These are phyloP conservation scores for Boechera divaricarpa DNA, from an alignment of 345 rosid species.

Conservation along the genomic window DNA sequence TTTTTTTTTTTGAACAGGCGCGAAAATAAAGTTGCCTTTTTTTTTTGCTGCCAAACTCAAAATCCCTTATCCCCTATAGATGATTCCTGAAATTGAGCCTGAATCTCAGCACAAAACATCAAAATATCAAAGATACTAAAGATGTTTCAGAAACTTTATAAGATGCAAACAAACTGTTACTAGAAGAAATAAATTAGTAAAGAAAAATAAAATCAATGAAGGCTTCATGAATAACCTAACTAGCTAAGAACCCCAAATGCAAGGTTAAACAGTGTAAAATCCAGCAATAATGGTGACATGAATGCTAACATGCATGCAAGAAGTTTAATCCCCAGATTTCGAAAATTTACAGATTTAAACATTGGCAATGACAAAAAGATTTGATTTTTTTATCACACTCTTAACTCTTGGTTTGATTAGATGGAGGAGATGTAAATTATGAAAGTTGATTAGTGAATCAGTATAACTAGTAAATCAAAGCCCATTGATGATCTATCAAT, in stretches of 20 bases:
- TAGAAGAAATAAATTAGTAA: not conserved
- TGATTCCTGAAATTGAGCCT: slow-evolving; percentile 47
- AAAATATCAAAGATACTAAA: slow-evolving; percentile 3
- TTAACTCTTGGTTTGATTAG: slow-evolving; percentile 16
- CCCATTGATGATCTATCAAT: slow-evolving; percentile 30
- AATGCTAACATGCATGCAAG: slow-evolving; percentile 45
- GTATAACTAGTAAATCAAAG: slow-evolving; percentile 16
- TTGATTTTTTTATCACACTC: not conserved
- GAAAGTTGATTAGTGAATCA: not conserved
- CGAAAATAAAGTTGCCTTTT: slow-evolving; percentile 31
- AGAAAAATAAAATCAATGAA: slow-evolving; percentile 2
- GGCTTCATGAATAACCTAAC: slow-evolving; percentile 39
- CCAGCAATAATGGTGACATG: slow-evolving; percentile 27
- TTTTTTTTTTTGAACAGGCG: slow-evolving; percentile 16
- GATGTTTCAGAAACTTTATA: slow-evolving; percentile 12
- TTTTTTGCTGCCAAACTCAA: slow-evolving; percentile 27
- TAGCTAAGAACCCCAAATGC: slow-evolving; percentile 28
- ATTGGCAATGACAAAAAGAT: not conserved
- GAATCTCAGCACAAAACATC: slow-evolving; percentile 31
- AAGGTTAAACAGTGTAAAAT: slow-evolving; percentile 20
- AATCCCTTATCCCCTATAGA: slow-evolving; percentile 19
- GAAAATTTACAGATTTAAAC: slow-evolving; percentile 1
- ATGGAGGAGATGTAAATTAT: not conserved
- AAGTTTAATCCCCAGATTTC: slow-evolving; percentile 36
- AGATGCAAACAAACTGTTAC: slow-evolving; percentile 5